Base-by-base conservation (phyloP, 495 filamentous ascomycete genomes). In the Hypomontagnella monticulosa region DNA sequence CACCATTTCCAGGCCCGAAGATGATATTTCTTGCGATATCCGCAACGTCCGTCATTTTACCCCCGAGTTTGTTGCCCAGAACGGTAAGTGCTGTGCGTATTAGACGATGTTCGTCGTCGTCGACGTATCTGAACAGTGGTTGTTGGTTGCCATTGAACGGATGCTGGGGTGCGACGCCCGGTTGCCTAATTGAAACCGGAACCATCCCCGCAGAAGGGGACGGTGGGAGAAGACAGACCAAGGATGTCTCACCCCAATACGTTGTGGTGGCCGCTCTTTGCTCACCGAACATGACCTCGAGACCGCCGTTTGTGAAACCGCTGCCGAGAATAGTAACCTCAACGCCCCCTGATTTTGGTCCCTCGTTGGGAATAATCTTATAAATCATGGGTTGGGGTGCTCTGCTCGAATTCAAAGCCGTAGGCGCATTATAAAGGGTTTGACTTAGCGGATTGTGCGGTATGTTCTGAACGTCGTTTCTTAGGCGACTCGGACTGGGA, bases 201-300 rank as follows among this genome's bases (percentile, higher is more conserved):
- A 97, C 94, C 33, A 83, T 75, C 10, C 93, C 91, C 0, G 91
- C 81, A 41, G 81, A 79, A 10, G 84, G 75, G 27, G 88, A 87
- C 2, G 93, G 92, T 18, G 94, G 94, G 0, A 93, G 81, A 33
- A 93, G 78, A 71, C 92, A 96, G 38, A 96, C 91, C n/a, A 97
- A 80, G 15, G 89, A 90, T 41, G 85, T 88, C 50, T 90, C 85
- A 18, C 91, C 91, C 88, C 92, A 96, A 68, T 83, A 96, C 1
- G 90, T 91, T 9, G 91, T 94, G 8, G 89, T 91, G 1, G 87
- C 89, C 8, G 94, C 93, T 33, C 86, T 80, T 3, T 81, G 83
- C 42, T 92, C 87, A 14, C 93, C 93, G 75, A 97, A 97, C 67
- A 93, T 88, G 57, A 97, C 92, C 54, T 92, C 90, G 70, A 94